Conservation (phyloP, 2,329 filamentous ascomycete genomes). For the Sordariomycetes sp. region DNA sequence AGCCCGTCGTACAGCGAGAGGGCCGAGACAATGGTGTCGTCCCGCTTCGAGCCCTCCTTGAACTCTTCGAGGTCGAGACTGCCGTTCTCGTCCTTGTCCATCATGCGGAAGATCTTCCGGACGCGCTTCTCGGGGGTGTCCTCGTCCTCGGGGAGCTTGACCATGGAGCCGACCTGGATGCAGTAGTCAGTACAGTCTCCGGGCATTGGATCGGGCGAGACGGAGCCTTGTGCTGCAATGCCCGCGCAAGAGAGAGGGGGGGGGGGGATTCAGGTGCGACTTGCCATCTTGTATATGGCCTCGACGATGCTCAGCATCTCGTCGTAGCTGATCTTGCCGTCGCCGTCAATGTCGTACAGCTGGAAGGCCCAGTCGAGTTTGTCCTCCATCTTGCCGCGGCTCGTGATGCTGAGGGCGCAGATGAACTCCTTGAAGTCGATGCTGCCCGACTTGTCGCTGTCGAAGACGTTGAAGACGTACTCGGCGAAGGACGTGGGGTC, state of each 20-base stretch:
- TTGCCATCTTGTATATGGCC: constrained; percentile 99
- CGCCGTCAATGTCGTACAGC: constrained; percentile 96
- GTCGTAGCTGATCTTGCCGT: constrained; percentile 97
- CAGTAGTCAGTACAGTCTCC: background rate
- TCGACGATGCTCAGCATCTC: constrained; percentile 99
- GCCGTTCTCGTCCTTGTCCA: constrained; percentile 99
- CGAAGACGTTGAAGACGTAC: constrained; percentile 98
- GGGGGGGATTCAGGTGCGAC: constrained; percentile 7
- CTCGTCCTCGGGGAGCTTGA: constrained; percentile 95
- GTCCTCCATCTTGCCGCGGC: constrained; percentile 96
- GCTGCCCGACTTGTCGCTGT: constrained; percentile 90
- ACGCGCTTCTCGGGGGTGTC: constrained; percentile 98
- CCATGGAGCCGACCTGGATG: constrained; percentile 86
- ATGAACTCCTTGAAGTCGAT: constrained; percentile 99
- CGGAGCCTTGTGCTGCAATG: no score
- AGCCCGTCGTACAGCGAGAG: constrained; percentile 92
- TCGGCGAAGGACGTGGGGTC: constrained; percentile 96
- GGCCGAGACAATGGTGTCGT: constrained; percentile 97
- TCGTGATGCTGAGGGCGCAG: constrained; percentile 92
- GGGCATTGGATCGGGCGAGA: background rate
- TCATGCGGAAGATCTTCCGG: constrained; percentile 97
- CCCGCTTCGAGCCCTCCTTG: constrained; percentile 96
- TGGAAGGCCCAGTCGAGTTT: constrained; percentile 99
- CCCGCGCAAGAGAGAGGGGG: no score
- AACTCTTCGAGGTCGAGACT: constrained; percentile 95